Base-by-base conservation (phyloP, 371 early-diverging fungal genomes). In the Blakeslea trispora region DNA sequence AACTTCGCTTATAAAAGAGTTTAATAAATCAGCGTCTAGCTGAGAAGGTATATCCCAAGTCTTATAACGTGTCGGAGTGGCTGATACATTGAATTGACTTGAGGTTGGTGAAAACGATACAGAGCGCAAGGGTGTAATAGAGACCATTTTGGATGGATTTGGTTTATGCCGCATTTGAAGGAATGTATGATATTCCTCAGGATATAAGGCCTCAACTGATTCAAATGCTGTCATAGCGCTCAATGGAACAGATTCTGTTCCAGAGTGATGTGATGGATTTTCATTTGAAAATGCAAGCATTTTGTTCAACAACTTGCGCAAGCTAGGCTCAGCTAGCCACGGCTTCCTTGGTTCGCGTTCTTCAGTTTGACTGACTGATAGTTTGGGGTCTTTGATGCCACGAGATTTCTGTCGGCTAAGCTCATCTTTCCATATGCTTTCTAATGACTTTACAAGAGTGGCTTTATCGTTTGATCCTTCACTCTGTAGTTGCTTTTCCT, bases 381-480 rank as follows among this genome's bases (percentile, higher is more conserved):
- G 61, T 13, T 68, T 62, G 5, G 57, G 55, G 14, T 53, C 60
- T 21, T 0, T 7, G 4, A 57, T 28, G 2, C 45, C 46, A 28
- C 60, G 56, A 37, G 53, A 47, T 22, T 17, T 66, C 17, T 55
- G 66, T 3, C 74, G 64, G 9, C 37, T 44, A 23, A 28, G 32
- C 50, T 78, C 75, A 37, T 78, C 89, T 49, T 77, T 63, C 88
- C 87, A 89, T 0, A 87, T 69, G 7, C 67, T 58, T 5, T 68
- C 75, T 17, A 89, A 57, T 3, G 85, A 85, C 2, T 75, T 82
- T 2, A 89, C 86, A 10, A 85, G 62, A 47, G 83, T 45, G 6
- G 50, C 55, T 32, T n/a, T 28, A 8, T 48, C 19, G 1, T 13
- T 31, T 2, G 53, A 55, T 35, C 17, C 55, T 32, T 59, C 22